A percentile compares a stretch with the other conserved stretches of the same genome.
Evolutionary conservation across 2,329 filamentous ascomycete genomes (phyloP).

Genomic region (Bipolaris victoriae): DNA sequence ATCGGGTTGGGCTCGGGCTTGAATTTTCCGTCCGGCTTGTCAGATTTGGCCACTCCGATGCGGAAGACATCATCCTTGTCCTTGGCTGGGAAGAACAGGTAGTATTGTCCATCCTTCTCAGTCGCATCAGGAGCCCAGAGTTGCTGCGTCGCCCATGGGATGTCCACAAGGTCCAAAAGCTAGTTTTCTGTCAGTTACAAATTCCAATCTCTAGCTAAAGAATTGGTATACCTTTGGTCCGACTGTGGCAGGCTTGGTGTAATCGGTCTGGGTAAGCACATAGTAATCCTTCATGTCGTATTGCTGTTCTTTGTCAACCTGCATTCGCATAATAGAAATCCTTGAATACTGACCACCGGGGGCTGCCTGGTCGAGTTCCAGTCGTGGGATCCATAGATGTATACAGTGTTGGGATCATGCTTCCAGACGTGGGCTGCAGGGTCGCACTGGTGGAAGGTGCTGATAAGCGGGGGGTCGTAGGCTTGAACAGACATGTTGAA

Average conservation of each 20-base stretch:
- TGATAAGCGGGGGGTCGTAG: slow-evolving; percentile 16
- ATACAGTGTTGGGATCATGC: slow-evolving; percentile 13
- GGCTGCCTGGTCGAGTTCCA: slow-evolving; percentile 7
- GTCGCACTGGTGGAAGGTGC: slow-evolving; percentile 13
- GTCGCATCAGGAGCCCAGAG: slow-evolving; percentile 81
- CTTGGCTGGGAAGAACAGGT: slow-evolving; percentile 76
- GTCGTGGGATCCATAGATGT: slow-evolving; percentile 15
- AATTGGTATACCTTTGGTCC: slow-evolving; percentile 64
- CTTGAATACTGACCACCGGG: background rate
- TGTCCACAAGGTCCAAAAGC: slow-evolving; percentile 50
- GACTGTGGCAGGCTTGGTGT: slow-evolving; percentile 66
- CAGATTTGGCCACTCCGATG: slow-evolving; percentile 71
- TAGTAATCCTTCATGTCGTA: slow-evolving; percentile 85
- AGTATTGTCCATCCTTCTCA: slow-evolving; percentile 69
- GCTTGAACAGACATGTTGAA: slow-evolving; percentile 7
- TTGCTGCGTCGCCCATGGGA: slow-evolving; percentile 78
- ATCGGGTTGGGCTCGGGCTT: slow-evolving; percentile 67
- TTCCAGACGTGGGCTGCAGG: slow-evolving; percentile 17
- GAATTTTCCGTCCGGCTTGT: slow-evolving; percentile 72
- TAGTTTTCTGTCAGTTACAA: background rate
- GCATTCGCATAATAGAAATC: background rate
- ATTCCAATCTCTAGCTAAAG: background rate
- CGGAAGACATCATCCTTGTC: slow-evolving; percentile 72
- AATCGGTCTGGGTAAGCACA: slow-evolving; percentile 67
- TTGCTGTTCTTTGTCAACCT: slow-evolving; percentile 56